Evolutionary conservation across 495 filamentous ascomycete genomes (phyloP), one percentile per base, ranked within the genome.

Genomic region (Penicillium chermesinum): DNA sequence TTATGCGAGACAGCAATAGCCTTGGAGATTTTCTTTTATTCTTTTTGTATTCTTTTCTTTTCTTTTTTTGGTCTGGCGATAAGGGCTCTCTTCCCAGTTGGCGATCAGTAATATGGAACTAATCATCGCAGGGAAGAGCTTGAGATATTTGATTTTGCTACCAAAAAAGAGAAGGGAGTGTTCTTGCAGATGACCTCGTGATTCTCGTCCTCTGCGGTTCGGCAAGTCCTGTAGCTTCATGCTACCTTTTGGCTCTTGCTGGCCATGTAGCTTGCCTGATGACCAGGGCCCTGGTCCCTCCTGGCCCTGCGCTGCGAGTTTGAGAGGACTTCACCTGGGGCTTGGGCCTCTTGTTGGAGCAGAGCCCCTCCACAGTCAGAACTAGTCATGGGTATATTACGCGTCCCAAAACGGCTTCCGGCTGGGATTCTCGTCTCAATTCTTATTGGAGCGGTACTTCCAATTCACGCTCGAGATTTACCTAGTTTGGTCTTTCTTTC

Each of bases 161-260:
- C n/a, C n/a, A n/a, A n/a, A n/a, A n/a, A n/a, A n/a, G n/a, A n/a
- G n/a, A n/a, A n/a, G n/a, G n/a, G n/a, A n/a, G n/a, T n/a, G n/a
- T n/a, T n/a, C n/a, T n/a, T n/a, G n/a, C n/a, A 30, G 5, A 30
- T 30, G 25, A 30, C 25, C 42, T 46, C 44, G 44, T 30, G 37
- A 54, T 50, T 22, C 37, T 50, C 45, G 33, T 40, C 32, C 18
- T 37, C 38, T 48, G 43, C 50, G 38, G 32, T 37, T 60, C 62
- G 62, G 62, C 52, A 59, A 46, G 52, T 62, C 59, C 56, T 56
- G 61, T 42, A 48, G 40, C 46, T 45, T 49, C 45, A 46, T 49
- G 39, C 44, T 44, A 46, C 43, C 33, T 19, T 35, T 21, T 48
- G 48, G 42, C 7, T 42, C 20, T 30, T 42, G 13, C 7, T 13